phyloP scores from a whole-genome alignment of 2,329 filamentous ascomycete species.

The Colletotrichum brevisporum region DNA sequence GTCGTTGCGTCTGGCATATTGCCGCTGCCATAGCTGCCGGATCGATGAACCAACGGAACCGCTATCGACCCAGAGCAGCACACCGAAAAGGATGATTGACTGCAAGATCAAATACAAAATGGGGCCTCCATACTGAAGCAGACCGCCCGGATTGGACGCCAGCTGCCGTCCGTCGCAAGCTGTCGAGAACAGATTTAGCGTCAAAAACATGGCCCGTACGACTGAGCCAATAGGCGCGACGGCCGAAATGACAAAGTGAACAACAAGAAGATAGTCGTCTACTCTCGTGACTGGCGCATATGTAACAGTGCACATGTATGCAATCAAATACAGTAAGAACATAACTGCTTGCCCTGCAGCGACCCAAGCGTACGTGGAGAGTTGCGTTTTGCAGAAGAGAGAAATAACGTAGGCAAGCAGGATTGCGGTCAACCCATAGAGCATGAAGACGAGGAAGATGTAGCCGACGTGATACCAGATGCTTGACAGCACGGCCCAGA shows the following conservation, averaged over 20 bases:
- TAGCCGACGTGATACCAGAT: constrained; percentile 87
- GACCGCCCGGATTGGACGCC: constrained; percentile 76
- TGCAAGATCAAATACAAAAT: constrained; percentile 88
- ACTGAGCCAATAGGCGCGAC: constrained; percentile 85
- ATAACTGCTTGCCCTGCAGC: constrained; percentile 81
- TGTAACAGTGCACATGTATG: constrained; percentile 72
- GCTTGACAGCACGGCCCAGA: constrained; percentile 75
- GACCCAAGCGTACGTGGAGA: constrained; percentile 87
- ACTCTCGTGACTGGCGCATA: constrained; percentile 80
- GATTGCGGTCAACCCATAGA: constrained; percentile 82
- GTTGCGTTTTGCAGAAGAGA: constrained; percentile 82
- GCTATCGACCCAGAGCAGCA: constrained; percentile 86
- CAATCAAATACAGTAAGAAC: constrained; percentile 80
- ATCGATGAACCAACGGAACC: constrained; percentile 74
- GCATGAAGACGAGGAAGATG: constrained; percentile 75
- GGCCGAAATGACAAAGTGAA: constrained; percentile 81
- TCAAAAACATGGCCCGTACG: constrained; percentile 80
- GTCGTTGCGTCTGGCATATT: constrained; percentile 32
- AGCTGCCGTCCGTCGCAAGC: constrained; percentile 78
- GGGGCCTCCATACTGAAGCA: constrained; percentile 84
- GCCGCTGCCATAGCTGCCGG: constrained; percentile 48
- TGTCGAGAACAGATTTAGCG: constrained; percentile 87
- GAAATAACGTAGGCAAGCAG: constrained; percentile 86
- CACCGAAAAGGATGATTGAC: constrained; percentile 76
- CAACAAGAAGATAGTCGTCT: constrained; percentile 75